phyloP scores from a whole-genome alignment of 352 stramenopile species.

The Pythium myriotylum region DNA sequence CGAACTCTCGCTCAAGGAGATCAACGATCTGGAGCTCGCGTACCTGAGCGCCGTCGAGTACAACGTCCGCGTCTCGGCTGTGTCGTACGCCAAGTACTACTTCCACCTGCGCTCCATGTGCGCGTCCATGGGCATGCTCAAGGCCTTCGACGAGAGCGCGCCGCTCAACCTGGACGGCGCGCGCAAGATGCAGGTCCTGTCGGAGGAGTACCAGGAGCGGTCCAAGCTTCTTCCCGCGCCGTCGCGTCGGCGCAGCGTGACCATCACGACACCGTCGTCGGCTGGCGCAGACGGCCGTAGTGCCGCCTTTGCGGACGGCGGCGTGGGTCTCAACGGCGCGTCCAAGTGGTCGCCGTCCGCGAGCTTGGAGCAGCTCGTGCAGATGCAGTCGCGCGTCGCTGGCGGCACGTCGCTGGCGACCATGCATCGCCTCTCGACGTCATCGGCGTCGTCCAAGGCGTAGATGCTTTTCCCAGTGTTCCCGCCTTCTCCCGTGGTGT shows the following conservation, averaged over 20 bases:
- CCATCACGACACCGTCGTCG: conserved; percentile 61
- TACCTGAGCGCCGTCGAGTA: conserved; percentile 91
- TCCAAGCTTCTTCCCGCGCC: conserved; percentile 74
- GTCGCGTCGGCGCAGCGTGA: conserved; percentile 76
- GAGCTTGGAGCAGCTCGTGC: conserved; percentile 82
- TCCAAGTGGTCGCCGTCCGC: conserved; percentile 66
- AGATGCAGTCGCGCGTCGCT: conserved; percentile 79
- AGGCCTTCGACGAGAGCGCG: conserved; percentile 73
- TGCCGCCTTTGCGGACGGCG: conserved; percentile 16
- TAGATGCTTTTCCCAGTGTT: too few relatives aligned
- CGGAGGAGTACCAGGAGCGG: conserved; percentile 85
- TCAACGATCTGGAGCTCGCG: conserved; percentile 95
- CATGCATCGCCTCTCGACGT: conserved; percentile 59
- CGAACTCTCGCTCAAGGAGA: conserved; percentile 90
- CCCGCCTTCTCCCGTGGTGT: too few relatives aligned
- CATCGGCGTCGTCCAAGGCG: conserved; percentile 16
- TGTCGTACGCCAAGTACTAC: conserved; percentile 95
- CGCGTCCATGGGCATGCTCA: conserved; percentile 84
- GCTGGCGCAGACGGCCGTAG: conserved; percentile 26
- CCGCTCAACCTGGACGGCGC: conserved; percentile 82
- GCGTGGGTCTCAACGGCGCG: conserved; percentile 31
- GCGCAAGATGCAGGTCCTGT: conserved; percentile 88
- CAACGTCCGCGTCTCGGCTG: conserved; percentile 86
- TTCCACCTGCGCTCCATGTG: conserved; percentile 96
- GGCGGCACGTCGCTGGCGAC: conserved; percentile 45